phyloP scores from a whole-genome alignment of 2,329 filamentous ascomycete genomes.

The Xylariaceae sp. region DNA sequence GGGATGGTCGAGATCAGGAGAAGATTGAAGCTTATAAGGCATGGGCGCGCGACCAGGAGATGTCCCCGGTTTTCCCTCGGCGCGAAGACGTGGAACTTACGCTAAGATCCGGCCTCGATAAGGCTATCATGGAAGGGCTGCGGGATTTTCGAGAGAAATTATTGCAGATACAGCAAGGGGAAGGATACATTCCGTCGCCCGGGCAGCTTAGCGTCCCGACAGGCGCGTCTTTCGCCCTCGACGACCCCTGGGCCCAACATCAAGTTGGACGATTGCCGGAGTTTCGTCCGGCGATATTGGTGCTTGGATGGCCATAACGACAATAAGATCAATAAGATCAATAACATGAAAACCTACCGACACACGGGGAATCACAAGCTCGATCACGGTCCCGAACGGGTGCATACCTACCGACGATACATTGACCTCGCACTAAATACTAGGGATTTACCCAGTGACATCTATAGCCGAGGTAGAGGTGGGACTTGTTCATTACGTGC shows the following conservation, averaged over 20 bases:
- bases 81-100: constrained; percentile 31
- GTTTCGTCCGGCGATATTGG: constrained; percentile 31
- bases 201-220: constrained; percentile 2
- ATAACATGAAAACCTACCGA: too few relatives aligned
- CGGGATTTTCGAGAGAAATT: constrained; percentile 17
- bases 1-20: constrained; percentile 25
- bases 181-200: neutral
- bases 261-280: constrained; percentile 32
- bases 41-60: constrained; percentile 35
- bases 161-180: constrained; percentile 13
- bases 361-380: too few relatives aligned
- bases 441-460: too few relatives aligned
- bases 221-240: constrained; percentile 10
- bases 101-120: constrained; percentile 26
- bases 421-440: too few relatives aligned
- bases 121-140: constrained; percentile 29
- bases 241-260: constrained; percentile 31
- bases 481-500: too few relatives aligned
- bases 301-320: constrained; percentile 31
- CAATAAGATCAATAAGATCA: too few relatives aligned
- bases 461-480: too few relatives aligned
- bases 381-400: too few relatives aligned
- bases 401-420: too few relatives aligned
- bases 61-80: constrained; percentile 31
- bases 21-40: constrained; percentile 30